Evolutionary conservation across 768 basidiomycete genomes (phyloP), one percentile per base, ranked within the genome.

Genomic region (Termitomyces eurrhizus): DNA sequence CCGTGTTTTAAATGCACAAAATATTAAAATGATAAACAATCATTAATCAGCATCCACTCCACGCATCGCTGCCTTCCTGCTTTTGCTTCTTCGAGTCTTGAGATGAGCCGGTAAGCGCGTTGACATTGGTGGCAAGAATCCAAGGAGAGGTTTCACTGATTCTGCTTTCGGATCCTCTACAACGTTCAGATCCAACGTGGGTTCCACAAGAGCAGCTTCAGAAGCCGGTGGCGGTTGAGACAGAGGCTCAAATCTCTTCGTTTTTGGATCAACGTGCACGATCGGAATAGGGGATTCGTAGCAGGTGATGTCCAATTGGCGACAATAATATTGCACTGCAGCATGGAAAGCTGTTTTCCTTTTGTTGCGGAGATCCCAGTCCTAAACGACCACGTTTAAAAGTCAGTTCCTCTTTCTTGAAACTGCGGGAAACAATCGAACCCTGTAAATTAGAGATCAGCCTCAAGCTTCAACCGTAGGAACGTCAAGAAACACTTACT

Each of bases 281-380:
- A 93, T 67, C 12, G 90, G 90, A 55, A 87, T 73, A 16, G 86
- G 77, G 2, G 89, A 79, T 66, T 83, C 80, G 72, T 77, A 78
- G 63, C 82, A 84, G 24, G 75, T 75, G 66, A 92, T 90, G 37
- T 83, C 86, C 9, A 92, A 81, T 67, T 89, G 83, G 57, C 78
- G 82, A 67, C 83, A 88, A 70, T 87, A 92, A 65, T 86, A 81
- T 65, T 90, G 84, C 24, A 85, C 86, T 1, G 91, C 90, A 9
- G 88, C 88, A 67, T 90, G 84, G 77, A 93, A 93, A 3, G 90
- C 87, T 0, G 90, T 92, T 68, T 82, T 85, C 51, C 89, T 83
- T 12, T 80, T 72, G 62, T 75, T 77, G 21, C 80, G 81, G 32
- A 87, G 73, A 29, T 83, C 81, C 89, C 89, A 92, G 70, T 73